Evolutionary conservation across 352 stramenopile genomes (phyloP).

Genomic region (Pseudoperonospora humuli): DNA sequence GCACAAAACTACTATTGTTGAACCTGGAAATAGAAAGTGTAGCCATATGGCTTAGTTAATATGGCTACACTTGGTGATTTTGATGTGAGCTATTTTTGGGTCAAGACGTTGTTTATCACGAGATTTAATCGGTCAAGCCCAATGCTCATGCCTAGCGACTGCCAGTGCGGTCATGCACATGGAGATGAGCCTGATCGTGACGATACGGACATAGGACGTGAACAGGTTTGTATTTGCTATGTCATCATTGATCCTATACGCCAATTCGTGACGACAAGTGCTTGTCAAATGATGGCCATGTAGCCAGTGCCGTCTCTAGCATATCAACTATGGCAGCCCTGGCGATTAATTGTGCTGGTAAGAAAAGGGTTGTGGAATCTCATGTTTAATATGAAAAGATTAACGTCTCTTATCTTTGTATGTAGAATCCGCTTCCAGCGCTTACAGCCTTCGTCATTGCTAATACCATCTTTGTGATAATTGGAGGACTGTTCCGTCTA

Average conservation of each 20-base stretch:
- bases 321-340: constrained; percentile 68
- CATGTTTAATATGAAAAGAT: no score
- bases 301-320: constrained; percentile 30
- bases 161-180: constrained; percentile 26
- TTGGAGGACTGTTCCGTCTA: constrained; percentile 48
- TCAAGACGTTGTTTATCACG: no score
- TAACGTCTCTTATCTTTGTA: not conserved
- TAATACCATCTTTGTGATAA: constrained; percentile 52
- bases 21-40: constrained; percentile 17
- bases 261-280: no score
- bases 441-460: constrained; percentile 38
- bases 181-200: constrained; percentile 10
- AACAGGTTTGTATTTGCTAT: constrained; percentile 6
- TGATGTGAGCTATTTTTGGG: no score
- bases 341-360: constrained; percentile 52
- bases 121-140: not conserved
- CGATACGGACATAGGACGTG: constrained; percentile 3
- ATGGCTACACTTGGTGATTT: no score
- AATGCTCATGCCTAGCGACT: constrained; percentile 27
- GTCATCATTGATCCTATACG: no score
- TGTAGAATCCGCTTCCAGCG: constrained; percentile 53
- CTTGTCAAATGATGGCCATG: no score
- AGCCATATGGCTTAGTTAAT: constrained; percentile 1
- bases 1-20: no score
- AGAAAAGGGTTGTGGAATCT: no score